Evolutionary conservation across 2,329 filamentous ascomycete genomes (phyloP), one percentile per base, ranked within the genome.

Genomic region (Penicillium sp.): DNA sequence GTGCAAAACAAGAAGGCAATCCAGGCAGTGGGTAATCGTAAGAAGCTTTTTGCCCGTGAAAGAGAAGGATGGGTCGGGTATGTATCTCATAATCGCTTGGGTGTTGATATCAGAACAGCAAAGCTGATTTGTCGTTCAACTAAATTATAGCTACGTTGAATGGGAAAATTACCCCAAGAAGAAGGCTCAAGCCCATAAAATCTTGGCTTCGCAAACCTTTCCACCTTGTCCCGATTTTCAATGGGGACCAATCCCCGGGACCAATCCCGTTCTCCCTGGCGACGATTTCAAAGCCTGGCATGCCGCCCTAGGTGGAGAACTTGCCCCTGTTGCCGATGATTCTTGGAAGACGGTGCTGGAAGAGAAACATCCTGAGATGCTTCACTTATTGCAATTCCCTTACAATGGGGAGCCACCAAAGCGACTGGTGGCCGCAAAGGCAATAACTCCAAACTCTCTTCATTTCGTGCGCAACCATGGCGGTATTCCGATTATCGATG

Each of bases 391-490:
- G 0, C 81, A 87, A 54, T 88, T 88, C 57, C 85, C 85, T 0
- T 88, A 87, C 69, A 88, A 88, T 37, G 85, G 85, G 0, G 85
- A 88, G 60, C 81, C 85, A 0, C 84, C 84, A 0, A 83, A 86
- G 60, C 78, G 82, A 2, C 76, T 89, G 0, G 80, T 86, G 0
- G 80, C 81, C 0, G 79, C 79, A 16, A 78, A 82, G 23, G 65
- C 69, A 0, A 80, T 90, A 39, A 91, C 88, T 0, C 76, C 80
- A 0, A 91, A 89, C 59, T 63, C 76, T 3, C 75, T 83, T 19
- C 83, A 87, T 62, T 91, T 89, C 61, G 85, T 91, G 0, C 80
- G 88, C 9, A 91, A 91, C 58, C 88, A 91, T 59, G 88, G 88
- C 11, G 88, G 88, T 0, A 85, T 91, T 19, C 89, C 88, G 0